Percentiles rank a stretch among this genome's conserved stretches.
Conservation (phyloP, 176 grass and related monocot species). For the Paspalum notatum region DNA sequence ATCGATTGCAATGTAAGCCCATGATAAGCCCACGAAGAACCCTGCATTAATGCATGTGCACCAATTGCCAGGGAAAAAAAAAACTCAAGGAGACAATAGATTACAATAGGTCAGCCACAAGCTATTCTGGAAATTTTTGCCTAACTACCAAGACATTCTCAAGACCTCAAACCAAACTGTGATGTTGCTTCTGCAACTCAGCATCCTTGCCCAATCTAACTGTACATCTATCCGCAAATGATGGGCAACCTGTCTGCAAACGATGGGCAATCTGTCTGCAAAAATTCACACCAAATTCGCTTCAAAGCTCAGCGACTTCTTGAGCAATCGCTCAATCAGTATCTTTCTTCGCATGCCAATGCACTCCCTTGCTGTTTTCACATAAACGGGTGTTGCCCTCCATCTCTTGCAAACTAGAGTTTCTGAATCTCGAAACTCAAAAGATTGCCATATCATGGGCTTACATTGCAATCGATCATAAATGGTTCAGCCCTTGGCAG, state of each 20-base stretch:
- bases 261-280: background rate
- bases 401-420: background rate
- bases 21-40: no score
- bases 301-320: slow-evolving; percentile 7
- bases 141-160: slow-evolving; percentile 27
- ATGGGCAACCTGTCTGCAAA: background rate
- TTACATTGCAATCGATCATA: slow-evolving; percentile 81
- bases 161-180: slow-evolving; percentile 2
- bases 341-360: background rate
- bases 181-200: slow-evolving; percentile 9
- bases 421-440: background rate
- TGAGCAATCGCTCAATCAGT: background rate
- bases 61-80: background rate
- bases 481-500: slow-evolving; percentile 62
- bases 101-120: background rate
- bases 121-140: background rate
- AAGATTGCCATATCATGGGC: slow-evolving; percentile 44
- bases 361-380: background rate
- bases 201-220: background rate
- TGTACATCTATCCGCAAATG: slow-evolving; percentile 13
- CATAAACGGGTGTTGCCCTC: background rate
- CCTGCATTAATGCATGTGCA: background rate
- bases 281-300: background rate
- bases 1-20: no score
- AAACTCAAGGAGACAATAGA: background rate